Conservation (phyloP, 2,329 filamentous ascomycete genomes). For the Lasiodiplodia gonubiensis region DNA sequence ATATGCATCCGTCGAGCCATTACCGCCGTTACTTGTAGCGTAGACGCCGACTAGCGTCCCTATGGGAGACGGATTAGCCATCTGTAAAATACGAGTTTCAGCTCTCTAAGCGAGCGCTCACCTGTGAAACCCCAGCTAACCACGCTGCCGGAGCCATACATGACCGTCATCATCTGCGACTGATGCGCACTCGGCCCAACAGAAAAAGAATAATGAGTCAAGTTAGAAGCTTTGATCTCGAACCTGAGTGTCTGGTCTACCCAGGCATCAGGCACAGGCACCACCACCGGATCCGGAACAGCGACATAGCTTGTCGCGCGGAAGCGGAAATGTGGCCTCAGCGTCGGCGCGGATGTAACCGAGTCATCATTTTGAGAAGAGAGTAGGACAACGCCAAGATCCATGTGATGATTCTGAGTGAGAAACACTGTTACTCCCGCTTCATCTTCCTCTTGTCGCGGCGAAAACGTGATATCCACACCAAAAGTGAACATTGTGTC, state of each 20-base stretch:
- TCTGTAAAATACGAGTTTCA: not conserved
- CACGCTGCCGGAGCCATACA: conserved; percentile 35
- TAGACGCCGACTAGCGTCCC: conserved; percentile 60
- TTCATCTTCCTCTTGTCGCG: conserved; percentile 52
- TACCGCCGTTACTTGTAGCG: conserved; percentile 58
- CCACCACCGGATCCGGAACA: conserved; percentile 46
- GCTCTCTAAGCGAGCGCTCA: conserved; percentile 16
- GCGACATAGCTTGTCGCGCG: conserved; percentile 50
- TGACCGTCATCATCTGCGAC: conserved; percentile 32
- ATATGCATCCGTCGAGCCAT: conserved; percentile 53
- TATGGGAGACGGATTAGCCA: conserved; percentile 29
- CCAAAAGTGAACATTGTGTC: conserved; percentile 61
- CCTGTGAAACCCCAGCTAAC: conserved; percentile 40
- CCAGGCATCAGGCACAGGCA: conserved; percentile 51
- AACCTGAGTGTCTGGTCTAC: conserved; percentile 42
- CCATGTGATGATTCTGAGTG: conserved; percentile 58
- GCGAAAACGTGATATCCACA: conserved; percentile 54
- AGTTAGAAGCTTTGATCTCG: conserved; percentile 53
- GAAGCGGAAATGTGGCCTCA: conserved; percentile 52
- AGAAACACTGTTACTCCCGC: conserved; percentile 61
- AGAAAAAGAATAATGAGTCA: conserved; percentile 52
- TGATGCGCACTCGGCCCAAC: conserved; percentile 34
- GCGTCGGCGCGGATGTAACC: conserved; percentile 8
- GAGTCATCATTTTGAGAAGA: conserved; percentile 29
- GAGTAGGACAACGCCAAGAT: conserved; percentile 48